Evolutionary conservation across 2,329 filamentous ascomycete species (phyloP), one percentile per base, ranked within the genome.

Genomic region (Fusarium brachygibbosum): DNA sequence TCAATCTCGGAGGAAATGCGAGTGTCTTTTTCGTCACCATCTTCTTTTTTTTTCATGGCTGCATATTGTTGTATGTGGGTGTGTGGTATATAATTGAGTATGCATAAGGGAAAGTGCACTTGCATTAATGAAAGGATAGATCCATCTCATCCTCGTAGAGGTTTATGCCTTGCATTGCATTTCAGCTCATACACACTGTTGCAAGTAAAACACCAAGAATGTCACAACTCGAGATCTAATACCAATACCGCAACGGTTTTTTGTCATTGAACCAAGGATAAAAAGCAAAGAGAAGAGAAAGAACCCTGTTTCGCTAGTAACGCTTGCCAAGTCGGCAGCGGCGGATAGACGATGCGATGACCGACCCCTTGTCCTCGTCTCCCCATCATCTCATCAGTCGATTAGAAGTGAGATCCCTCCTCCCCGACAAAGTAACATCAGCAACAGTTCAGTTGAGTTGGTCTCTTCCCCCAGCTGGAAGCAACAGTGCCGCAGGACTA

Each of bases 291-390:
- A 35, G 25, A 50, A 5, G 19, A 29, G 6, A 45, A 45, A 5
- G 6, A 31, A 35, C 29, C 32, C 29, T 32, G 48, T 44, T 41
- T 58, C 31, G 38, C 34, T 52, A 63, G 21, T n/a, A 45, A 45
- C 28, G 12, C 34, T 28, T n/a, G 67, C 67, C 67, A 70, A 70
- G 68, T 61, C 63, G 68, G 63, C 51, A 69, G 29, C 66, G 13
- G 58, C 66, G 66, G 66, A 50, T 63, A 67, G 17, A 5, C 34
- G 32, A 50, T 50, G 32, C 46, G 32, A 38, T 50, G 32, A 14
- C 37, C 7, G 17, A 12, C 21, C 46, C 48, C 48, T 50, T 50
- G 48, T 50, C 42, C 42, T 45, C 31, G n/a, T n/a, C 11, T 32
- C 6, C 19, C 45, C 45, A 6, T 44, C 46, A 57, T 29, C 17